These are phyloP conservation scores for Oryza brachyantha DNA, from an alignment of 176 grass and related monocot genomes.

Conservation along the genomic window DNA sequence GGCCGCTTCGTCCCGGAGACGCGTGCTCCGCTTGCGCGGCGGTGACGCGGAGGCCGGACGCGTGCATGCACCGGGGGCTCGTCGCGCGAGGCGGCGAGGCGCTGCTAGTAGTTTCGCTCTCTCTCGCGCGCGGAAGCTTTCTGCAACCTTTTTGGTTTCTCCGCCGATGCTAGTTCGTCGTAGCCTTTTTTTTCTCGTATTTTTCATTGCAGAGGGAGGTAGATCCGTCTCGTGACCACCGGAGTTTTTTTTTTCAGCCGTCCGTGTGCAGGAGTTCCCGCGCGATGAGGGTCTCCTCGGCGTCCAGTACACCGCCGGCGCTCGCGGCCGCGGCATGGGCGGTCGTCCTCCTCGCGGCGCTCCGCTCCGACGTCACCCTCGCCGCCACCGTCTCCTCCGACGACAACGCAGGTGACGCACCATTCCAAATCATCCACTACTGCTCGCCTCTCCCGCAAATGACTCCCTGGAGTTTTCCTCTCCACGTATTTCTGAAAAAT, in stretches of 20 bases:
- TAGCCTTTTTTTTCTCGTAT: not conserved
- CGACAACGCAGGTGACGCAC: constrained; percentile 17
- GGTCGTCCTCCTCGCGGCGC: constrained; percentile 2
- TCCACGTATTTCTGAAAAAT: not conserved
- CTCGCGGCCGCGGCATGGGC: not conserved
- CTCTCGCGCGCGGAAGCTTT: not conserved
- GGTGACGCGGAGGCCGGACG: not conserved
- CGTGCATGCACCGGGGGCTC: not conserved
- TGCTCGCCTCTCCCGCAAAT: not conserved
- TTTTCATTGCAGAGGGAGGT: not conserved
- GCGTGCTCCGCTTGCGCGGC: too few species aligned
- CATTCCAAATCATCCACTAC: too few species aligned
- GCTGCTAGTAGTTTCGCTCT: not conserved
- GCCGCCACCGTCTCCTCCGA: not conserved
- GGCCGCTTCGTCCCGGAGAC: not conserved
- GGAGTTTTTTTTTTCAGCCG: not conserved
- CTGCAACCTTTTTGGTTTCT: not conserved
- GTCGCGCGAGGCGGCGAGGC: not conserved
- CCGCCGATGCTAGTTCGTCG: not conserved
- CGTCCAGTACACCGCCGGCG: not conserved
- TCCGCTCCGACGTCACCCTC: not conserved
- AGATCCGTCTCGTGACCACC: not conserved
- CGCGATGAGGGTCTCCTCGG: not conserved
- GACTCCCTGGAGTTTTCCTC: not conserved
- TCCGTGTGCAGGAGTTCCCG: constrained; percentile 1